phyloP scores from a whole-genome alignment of 495 filamentous ascomycete genomes.

The Aspergillus cristatus region DNA sequence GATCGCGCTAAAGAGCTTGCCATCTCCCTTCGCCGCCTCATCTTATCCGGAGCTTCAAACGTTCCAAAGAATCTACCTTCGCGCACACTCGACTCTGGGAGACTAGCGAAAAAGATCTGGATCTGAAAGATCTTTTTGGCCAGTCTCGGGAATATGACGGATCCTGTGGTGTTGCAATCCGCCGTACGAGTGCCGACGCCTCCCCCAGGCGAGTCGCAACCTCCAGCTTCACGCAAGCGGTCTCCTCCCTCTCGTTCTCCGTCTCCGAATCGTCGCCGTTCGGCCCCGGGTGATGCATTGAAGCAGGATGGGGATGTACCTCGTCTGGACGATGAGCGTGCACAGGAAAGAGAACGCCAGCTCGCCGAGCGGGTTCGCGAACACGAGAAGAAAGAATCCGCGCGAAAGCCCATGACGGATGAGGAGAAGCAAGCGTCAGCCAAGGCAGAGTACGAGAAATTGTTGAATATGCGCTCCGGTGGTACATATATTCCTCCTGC shows the following conservation, averaged over 20 bases:
- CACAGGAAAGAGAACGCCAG: conserved; percentile 53
- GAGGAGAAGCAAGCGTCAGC: conserved; percentile 75
- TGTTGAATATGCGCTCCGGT: conserved; percentile 82
- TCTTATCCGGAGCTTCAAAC: conserved; percentile 6
- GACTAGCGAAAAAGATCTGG: too few species aligned
- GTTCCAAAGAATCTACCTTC: conserved; percentile 10
- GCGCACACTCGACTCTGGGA: conserved; percentile 1
- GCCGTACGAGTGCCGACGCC: conserved; percentile 62
- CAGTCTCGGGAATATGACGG: conserved; percentile 39
- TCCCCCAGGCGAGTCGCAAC: conserved; percentile 40
- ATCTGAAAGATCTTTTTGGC: too few species aligned
- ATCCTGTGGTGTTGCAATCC: conserved; percentile 49
- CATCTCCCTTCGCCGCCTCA: conserved; percentile 21
- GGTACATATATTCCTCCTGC: conserved; percentile 95
- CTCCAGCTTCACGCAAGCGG: conserved; percentile 48
- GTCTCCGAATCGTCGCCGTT: conserved; percentile 53
- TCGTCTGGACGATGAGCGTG: conserved; percentile 45
- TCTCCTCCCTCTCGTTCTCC: conserved; percentile 55
- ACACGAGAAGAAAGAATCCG: conserved; percentile 41
- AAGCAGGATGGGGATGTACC: conserved; percentile 31
- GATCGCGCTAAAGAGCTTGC: conserved; percentile 22
- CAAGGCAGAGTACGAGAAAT: conserved; percentile 85
- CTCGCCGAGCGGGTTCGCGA: conserved; percentile 50
- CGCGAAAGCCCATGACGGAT: conserved; percentile 58
- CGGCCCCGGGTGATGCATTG: conserved; percentile 39